Base-by-base conservation (phyloP, 176 grass and related monocot genomes). In the Oryza meyeriana region DNA sequence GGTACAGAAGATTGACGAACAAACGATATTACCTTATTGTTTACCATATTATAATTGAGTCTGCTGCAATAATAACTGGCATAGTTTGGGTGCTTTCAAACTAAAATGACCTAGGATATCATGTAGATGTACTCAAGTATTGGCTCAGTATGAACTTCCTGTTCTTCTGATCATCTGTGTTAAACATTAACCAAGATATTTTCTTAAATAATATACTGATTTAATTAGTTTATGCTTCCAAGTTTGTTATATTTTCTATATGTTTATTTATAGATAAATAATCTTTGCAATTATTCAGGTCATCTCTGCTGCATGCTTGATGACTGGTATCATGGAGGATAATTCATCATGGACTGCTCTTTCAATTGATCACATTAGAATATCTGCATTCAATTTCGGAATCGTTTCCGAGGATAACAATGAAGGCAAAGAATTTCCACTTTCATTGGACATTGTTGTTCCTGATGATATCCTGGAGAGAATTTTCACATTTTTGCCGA, bases 391-490 rank as follows among this genome's bases (percentile, higher is more conserved):
- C 34, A 74, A 89, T 41, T 58, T 42, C 34, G 70, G 83, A 83
- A 63, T 74, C 2, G 64, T 86, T 83, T 66, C 79, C 26, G 83
- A 86, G 31, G 38, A 26, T 58, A 83, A 36, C 62, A 71, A 77
- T 30, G 81, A 62, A 62, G 79, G 14, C 28, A 79, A 88, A 64
- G 79, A 86, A 71, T 69, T 91, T 3, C 61, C 63, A 34, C 29
- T 87, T 81, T 95, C 92, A n/a, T 68, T 94, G 71, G 90, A 98
- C 24, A 47, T 47, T 26, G 59, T 80, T 34, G 83, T 95, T 66
- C 95, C 95, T 64, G 87, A 95, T 82, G 95, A 98, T 70, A 82
- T 98, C n/a, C 73, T 98, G 2, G 95, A 94, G 76, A 92, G 85
- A 69, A 90, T 94, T 66, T 88, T 98, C 71, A 93, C 92, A 38